These are phyloP conservation scores for Rhizomucor miehei DNA, from an alignment of 371 early-diverging fungal genomes.

Conservation along the genomic window DNA sequence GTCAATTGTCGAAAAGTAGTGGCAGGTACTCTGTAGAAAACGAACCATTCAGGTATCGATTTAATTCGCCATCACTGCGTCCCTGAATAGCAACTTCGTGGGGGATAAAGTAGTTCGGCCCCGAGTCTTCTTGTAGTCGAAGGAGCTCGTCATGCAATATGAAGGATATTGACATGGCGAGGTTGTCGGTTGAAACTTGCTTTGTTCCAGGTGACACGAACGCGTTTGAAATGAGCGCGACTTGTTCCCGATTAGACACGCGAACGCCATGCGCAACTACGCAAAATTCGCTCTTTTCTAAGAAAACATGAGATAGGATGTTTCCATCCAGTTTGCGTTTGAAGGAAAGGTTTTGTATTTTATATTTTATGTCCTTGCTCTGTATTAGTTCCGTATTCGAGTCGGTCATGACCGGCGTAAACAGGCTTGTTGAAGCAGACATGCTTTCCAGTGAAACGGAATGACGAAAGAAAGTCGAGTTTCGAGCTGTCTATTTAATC, in stretches of 20 bases:
- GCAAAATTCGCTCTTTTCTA: too few relatives aligned
- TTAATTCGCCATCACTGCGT: slow-evolving; percentile 50
- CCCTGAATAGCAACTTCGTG: slow-evolving; percentile 60
- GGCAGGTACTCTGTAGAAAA: not conserved
- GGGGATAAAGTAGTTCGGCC: slow-evolving; percentile 45
- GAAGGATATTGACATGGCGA: slow-evolving; percentile 27
- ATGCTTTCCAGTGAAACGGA: too few relatives aligned
- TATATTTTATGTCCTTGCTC: too few relatives aligned
- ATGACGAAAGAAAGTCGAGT: too few relatives aligned
- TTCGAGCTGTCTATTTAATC: too few relatives aligned
- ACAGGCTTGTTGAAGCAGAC: too few relatives aligned
- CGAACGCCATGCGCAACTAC: too few relatives aligned
- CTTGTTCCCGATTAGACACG: not conserved
- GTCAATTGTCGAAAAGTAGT: not conserved
- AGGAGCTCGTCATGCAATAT: slow-evolving; percentile 73
- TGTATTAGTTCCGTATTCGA: too few relatives aligned
- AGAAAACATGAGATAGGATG: too few relatives aligned
- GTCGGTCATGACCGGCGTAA: too few relatives aligned
- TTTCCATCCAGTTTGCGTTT: too few relatives aligned
- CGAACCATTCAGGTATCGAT: slow-evolving; percentile 50
- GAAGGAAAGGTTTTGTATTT: too few relatives aligned
- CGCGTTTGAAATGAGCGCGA: not conserved
- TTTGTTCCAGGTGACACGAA: not conserved
- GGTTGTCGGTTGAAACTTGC: not conserved
- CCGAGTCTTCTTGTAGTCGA: slow-evolving; percentile 62